Percentiles rank a stretch among this genome's conserved stretches.
Conservation (phyloP, 805 yeast genomes). For the Schizosaccharomyces cryophilus region DNA sequence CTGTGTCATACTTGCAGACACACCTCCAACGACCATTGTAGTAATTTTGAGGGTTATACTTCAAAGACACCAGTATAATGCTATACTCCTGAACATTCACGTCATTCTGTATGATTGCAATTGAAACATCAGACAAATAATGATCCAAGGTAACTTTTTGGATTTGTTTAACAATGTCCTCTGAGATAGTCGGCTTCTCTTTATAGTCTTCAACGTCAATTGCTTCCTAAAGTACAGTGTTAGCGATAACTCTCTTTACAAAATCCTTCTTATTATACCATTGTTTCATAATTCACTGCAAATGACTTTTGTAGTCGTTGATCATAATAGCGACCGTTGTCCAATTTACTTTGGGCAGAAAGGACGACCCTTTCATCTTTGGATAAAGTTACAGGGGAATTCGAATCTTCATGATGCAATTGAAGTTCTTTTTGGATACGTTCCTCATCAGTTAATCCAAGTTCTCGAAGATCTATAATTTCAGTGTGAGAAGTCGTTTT, state of each 20-base stretch:
- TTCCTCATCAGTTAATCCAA: not conserved
- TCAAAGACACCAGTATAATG: constrained; percentile 47
- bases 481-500: not conserved
- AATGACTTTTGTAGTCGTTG: not conserved
- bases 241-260: not conserved
- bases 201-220: not conserved
- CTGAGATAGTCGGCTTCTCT: not conserved
- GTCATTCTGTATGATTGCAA: constrained; percentile 19
- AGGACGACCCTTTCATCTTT: not conserved
- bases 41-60: constrained; percentile 47
- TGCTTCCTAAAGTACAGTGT: not conserved
- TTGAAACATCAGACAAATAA: constrained; percentile 33
- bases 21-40: constrained; percentile 81
- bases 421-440: not conserved
- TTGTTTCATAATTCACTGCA: not conserved
- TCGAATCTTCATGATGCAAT: not conserved
- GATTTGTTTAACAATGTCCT: constrained; percentile 13
- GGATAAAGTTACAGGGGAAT: not conserved
- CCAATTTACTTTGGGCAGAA: not conserved
- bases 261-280: not conserved
- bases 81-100: not conserved
- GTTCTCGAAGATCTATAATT: not conserved
- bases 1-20: constrained; percentile 23
- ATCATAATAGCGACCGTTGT: not conserved
- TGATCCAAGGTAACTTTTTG: constrained; percentile 34